Conservation (phyloP, 2,329 filamentous ascomycete species). For the Didymella lethalis region DNA sequence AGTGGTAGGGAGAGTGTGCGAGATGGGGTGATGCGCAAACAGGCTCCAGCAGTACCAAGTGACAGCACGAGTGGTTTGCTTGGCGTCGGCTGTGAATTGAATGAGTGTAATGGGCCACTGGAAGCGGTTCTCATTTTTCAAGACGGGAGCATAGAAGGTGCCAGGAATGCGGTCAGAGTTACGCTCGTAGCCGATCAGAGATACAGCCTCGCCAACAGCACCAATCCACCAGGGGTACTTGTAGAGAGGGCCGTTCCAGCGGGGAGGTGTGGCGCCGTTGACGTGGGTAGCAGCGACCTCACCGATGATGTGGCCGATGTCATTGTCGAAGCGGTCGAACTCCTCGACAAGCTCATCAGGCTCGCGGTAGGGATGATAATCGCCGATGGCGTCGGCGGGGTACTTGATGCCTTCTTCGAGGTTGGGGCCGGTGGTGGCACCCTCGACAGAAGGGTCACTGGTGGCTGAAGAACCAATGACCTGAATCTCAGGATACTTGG, state of each 20-base stretch:
- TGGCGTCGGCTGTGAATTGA: constrained; percentile 52
- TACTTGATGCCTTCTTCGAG: constrained; percentile 34
- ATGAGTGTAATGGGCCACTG: constrained; percentile 52
- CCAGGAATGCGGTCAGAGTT: constrained; percentile 67
- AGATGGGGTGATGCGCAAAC: constrained; percentile 54
- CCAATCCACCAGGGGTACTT: constrained; percentile 58
- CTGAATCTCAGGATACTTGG: constrained; percentile 46
- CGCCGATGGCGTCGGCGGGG: constrained; percentile 37
- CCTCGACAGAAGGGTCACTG: constrained; percentile 37
- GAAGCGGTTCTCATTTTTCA: constrained; percentile 48
- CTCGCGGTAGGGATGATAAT: constrained; percentile 56
- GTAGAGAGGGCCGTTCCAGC: constrained; percentile 38
- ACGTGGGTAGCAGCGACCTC: constrained; percentile 49
- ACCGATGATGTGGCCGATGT: constrained; percentile 42
- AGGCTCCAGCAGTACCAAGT: constrained; percentile 52
- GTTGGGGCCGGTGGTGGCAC: constrained; percentile 48
- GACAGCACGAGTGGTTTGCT: constrained; percentile 38
- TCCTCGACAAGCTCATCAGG: constrained; percentile 53
- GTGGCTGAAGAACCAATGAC: constrained; percentile 46
- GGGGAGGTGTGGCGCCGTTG: constrained; percentile 36
- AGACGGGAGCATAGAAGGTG: constrained; percentile 48
- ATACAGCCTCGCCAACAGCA: constrained; percentile 70
- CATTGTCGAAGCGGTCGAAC: constrained; percentile 55
- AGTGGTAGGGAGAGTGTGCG: constrained; percentile 53
- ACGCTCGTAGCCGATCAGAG: constrained; percentile 69